Evolutionary conservation across 2,329 filamentous ascomycete genomes (phyloP).

Genomic region (Pseudocercospora ulei): DNA sequence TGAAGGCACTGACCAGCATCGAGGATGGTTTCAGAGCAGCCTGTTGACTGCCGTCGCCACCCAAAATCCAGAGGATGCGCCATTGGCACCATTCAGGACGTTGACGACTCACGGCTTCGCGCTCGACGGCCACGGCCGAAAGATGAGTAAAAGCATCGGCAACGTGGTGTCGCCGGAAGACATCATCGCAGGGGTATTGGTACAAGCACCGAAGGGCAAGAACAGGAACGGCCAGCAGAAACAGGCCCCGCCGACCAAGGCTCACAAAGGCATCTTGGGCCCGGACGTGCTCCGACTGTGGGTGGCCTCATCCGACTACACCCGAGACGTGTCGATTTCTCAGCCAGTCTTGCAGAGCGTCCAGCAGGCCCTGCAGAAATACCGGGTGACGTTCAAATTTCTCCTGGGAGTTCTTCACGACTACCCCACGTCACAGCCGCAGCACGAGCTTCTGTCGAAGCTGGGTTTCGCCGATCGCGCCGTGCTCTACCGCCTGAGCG

Average conservation of each 20-base stretch:
- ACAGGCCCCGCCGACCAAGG: slow-evolving; percentile 26
- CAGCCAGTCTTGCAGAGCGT: slow-evolving; percentile 65
- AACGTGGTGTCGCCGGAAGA: slow-evolving; percentile 73
- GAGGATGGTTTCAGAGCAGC: slow-evolving; percentile 97
- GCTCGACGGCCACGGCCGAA: slow-evolving; percentile 77
- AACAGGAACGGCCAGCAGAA: slow-evolving; percentile 39
- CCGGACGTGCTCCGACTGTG: slow-evolving; percentile 81
- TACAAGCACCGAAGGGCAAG: slow-evolving; percentile 48
- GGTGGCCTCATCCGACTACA: slow-evolving; percentile 88
- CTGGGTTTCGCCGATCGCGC: slow-evolving; percentile 52
- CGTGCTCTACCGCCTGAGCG: slow-evolving; percentile 62
- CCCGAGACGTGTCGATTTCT: slow-evolving; percentile 73
- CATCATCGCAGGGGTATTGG: slow-evolving; percentile 73
- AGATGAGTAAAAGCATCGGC: slow-evolving; percentile 96
- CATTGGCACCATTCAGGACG: slow-evolving; percentile 65
- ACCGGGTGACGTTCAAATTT: slow-evolving; percentile 83
- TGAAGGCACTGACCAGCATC: slow-evolving; percentile 90
- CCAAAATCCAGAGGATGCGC: slow-evolving; percentile 39
- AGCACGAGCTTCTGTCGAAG: slow-evolving; percentile 12
- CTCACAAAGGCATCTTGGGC: slow-evolving; percentile 47
- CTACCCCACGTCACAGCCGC: slow-evolving; percentile 30
- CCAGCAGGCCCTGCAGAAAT: slow-evolving; percentile 70
- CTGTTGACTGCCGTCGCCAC: slow-evolving; percentile 74
- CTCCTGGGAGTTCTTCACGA: slow-evolving; percentile 58
- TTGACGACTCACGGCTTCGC: slow-evolving; percentile 96